phyloP scores from a whole-genome alignment of 805 yeast genomes.

The Teunomyces tritomae region DNA sequence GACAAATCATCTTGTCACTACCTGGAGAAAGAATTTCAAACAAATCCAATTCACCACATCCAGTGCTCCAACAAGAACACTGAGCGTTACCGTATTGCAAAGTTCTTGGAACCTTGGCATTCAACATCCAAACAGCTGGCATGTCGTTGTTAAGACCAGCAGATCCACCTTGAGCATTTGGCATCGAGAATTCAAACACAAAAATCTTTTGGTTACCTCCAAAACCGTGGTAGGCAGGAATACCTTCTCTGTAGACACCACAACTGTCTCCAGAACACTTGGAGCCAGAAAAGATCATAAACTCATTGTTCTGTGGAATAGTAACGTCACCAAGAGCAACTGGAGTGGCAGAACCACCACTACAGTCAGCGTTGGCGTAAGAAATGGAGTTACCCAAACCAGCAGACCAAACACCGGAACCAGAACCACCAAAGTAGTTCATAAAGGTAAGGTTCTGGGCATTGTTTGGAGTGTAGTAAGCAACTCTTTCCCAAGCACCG shows the following conservation, averaged over 20 bases:
- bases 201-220: constrained; percentile 82
- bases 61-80: constrained; percentile 96
- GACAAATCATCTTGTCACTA: constrained; percentile 69
- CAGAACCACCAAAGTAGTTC: constrained; percentile 85
- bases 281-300: constrained; percentile 74
- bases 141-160: constrained; percentile 71
- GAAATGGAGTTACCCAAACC: constrained; percentile 92
- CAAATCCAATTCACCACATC: constrained; percentile 97
- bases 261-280: constrained; percentile 28
- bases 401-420: constrained; percentile 85
- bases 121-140: constrained; percentile 98
- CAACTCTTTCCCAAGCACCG: constrained; percentile 69
- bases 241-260: constrained; percentile 27
- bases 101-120: constrained; percentile 96
- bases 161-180: constrained; percentile 53
- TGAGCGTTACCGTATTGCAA: constrained; percentile 80
- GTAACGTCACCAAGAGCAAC: constrained; percentile 67
- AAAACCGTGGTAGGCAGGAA: constrained; percentile 94
- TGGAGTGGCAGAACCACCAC: constrained; percentile 66
- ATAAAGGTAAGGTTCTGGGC: constrained; percentile 74
- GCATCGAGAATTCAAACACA: constrained; percentile 94
- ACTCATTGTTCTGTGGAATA: constrained; percentile 73
- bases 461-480: constrained; percentile 68
- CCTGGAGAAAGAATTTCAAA: constrained; percentile 86
- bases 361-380: constrained; percentile 75